These are phyloP conservation scores for Dactylellina haptotyla DNA, from an alignment of 2,329 filamentous ascomycete genomes.

Conservation along the genomic window DNA sequence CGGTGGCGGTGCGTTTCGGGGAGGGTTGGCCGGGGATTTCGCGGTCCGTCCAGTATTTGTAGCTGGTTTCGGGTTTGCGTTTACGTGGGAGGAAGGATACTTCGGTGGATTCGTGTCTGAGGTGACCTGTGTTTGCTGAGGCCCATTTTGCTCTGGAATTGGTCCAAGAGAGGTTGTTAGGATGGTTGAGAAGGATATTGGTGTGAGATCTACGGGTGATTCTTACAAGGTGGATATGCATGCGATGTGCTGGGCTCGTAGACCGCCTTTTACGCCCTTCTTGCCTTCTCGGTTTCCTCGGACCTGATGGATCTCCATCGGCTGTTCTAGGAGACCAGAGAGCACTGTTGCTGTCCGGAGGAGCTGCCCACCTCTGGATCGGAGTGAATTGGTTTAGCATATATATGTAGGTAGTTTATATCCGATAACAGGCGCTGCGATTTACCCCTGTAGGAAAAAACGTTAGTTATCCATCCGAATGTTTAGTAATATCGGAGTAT, in stretches of 20 bases:
- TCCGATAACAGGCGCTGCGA: background rate
- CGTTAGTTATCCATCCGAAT: no score
- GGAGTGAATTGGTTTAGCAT: constrained; percentile 24
- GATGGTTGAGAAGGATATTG: background rate
- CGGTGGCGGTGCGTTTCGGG: constrained; percentile 36
- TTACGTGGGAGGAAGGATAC: constrained; percentile 59
- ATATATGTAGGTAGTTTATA: no score
- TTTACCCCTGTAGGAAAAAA: constrained; percentile 18
- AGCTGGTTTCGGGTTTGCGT: constrained; percentile 9
- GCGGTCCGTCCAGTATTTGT: constrained; percentile 59
- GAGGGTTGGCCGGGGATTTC: constrained; percentile 57
- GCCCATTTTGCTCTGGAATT: constrained; percentile 38
- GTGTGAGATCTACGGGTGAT: background rate
- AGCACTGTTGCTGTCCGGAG: constrained; percentile 69
- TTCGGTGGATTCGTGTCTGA: constrained; percentile 66
- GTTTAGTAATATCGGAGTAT: no score
- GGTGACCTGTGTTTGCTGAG: constrained; percentile 63
- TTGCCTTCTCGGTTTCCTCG: constrained; percentile 66
- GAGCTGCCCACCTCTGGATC: constrained; percentile 70
- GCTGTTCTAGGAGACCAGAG: constrained; percentile 67
- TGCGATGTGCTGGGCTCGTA: constrained; percentile 71
- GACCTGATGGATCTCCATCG: constrained; percentile 68
- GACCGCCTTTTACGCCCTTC: constrained; percentile 64
- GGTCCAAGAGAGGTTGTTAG: background rate
- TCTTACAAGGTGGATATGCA: constrained; percentile 61